Conservation (phyloP, 2,329 filamentous ascomycete species). For the Colletotrichum plurivorum region DNA sequence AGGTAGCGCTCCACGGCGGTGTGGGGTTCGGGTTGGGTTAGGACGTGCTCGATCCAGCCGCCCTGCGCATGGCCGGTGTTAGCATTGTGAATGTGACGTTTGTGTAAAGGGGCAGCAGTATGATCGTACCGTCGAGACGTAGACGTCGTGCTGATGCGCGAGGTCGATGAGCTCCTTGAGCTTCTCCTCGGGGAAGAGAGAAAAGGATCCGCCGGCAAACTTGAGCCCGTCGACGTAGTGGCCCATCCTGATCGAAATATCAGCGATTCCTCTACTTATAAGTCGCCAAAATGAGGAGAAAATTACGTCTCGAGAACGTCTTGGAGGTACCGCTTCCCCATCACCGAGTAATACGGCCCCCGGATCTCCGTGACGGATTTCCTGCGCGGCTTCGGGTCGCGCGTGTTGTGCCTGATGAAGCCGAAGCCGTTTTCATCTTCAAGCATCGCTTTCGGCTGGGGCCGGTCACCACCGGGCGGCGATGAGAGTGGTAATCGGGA, state of each 20-base stretch:
- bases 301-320: slow-evolving; percentile 70
- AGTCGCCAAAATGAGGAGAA: no score
- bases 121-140: slow-evolving; percentile 63
- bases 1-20: slow-evolving; percentile 66
- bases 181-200: slow-evolving; percentile 57
- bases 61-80: slow-evolving; percentile 50
- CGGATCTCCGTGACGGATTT: slow-evolving; percentile 68
- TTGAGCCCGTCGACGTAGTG: slow-evolving; percentile 69
- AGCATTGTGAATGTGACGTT: no score
- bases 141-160: slow-evolving; percentile 49
- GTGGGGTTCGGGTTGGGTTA: slow-evolving; percentile 60
- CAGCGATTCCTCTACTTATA: no score
- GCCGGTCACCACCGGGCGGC: no score
- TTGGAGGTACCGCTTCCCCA: slow-evolving; percentile 65
- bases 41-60: slow-evolving; percentile 68
- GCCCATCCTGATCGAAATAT: slow-evolving; percentile 66
- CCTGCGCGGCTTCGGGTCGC: slow-evolving; percentile 62
- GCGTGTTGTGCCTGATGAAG: slow-evolving; percentile 64
- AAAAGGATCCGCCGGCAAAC: slow-evolving; percentile 68
- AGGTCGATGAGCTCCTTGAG: slow-evolving; percentile 15
- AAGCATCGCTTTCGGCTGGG: slow-evolving; percentile 51
- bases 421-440: slow-evolving; percentile 65
- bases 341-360: slow-evolving; percentile 68
- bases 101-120: not conserved
- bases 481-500: not conserved